Evolutionary conservation across 768 basidiomycete genomes (phyloP), one percentile per base, ranked within the genome.

Genomic region (Coprinopsis sp.): DNA sequence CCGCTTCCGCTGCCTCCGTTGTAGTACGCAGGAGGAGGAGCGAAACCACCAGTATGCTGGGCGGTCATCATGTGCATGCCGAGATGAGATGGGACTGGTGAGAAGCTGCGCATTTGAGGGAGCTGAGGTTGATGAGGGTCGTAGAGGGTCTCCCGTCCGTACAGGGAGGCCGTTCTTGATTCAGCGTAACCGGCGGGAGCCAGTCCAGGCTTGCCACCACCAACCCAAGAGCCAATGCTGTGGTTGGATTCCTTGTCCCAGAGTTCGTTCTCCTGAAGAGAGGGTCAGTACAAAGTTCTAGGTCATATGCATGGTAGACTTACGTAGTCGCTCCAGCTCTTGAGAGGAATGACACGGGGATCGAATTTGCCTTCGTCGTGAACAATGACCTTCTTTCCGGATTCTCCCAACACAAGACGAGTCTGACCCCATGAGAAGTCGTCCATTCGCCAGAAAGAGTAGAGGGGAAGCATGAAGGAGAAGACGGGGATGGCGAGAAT

Each of bases 281-380:
- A 19, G 27, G 14, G 47, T 25, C 39, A 46, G 29, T 12, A 36
- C 12, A 14, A 30, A 31, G 4, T 3, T 12, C 4, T 12, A 21
- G 7, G 28, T 6, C 46, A 39, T 36, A 33, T 31, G 24, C 29
- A 29, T 21, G 37, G 16, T 42, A 21, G 16, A 72, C 82, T 55
- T 64, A 92, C 91, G 58, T 95, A 96, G 55, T 96, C 93, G 49
- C 82, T 90, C 95, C 96, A 98, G 0, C 87, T 91, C 69, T 97
- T 97, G 54, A 97, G 76, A 6, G 95, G 95, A 54, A 99, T 97
- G 6, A 82, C 77, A 8, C 84, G 77, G 3, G 93, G 90, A 67
- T 99, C 94, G 43, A 97, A 99, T 65, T 93, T 93, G 61, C 95
- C 95, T 65, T 98, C 95, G 54, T 98, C 96, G 63, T 98, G 94